Percentiles rank a stretch among this genome's conserved stretches.
These are phyloP conservation scores for Nicotiana obtusifolia DNA, from an alignment of 257 asterid species.

Conservation along the genomic window DNA sequence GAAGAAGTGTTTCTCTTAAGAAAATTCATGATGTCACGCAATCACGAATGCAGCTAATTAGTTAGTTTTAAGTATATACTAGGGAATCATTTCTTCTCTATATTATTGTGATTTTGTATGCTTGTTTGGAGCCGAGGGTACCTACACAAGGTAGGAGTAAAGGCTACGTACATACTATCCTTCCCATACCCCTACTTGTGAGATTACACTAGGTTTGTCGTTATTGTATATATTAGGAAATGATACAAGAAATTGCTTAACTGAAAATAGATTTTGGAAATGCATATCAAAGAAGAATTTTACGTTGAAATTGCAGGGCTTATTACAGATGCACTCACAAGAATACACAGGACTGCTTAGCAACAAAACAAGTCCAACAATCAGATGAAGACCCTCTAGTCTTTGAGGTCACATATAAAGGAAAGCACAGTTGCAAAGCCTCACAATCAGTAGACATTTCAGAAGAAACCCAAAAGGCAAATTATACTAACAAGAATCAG, in stretches of 20 bases:
- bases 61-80: not conserved
- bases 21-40: too few species aligned
- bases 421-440: conserved; percentile 48
- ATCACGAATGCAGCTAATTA: not conserved
- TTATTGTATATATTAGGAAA: too few species aligned
- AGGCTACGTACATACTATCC: too few species aligned
- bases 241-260: not conserved
- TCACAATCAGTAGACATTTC: conserved; percentile 5
- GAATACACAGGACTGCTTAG: conserved; percentile 57
- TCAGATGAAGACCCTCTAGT: conserved; percentile 43
- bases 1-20: not conserved
- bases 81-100: not conserved
- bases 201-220: too few species aligned
- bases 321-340: conserved; percentile 80
- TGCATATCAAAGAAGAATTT: not conserved
- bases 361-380: conserved; percentile 69
- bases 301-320: conserved; percentile 36
- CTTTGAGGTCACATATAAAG: conserved; percentile 48
- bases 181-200: too few species aligned
- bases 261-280: too few species aligned
- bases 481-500: conserved; percentile 13
- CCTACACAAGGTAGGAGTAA: too few species aligned
- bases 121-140: too few species aligned
- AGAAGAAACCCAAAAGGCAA: conserved; percentile 16
- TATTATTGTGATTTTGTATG: too few species aligned